Evolutionary conservation across 2,329 filamentous ascomycete species (phyloP), one percentile per base, ranked within the genome.

Genomic region (Didymella lethalis): DNA sequence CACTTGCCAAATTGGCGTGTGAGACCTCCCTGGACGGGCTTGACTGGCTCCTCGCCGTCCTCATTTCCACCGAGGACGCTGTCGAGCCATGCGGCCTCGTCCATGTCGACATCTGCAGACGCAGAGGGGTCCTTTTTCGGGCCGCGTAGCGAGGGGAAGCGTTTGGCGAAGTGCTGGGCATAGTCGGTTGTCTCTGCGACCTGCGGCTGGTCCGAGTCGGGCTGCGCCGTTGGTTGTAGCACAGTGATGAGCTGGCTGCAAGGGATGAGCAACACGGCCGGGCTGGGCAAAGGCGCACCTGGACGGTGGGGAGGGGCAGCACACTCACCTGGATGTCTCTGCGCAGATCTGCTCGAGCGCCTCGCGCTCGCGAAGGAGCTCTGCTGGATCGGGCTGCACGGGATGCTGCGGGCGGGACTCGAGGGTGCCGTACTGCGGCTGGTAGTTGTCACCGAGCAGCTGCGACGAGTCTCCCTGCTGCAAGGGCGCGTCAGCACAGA

Each of bases 201-300:
- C 34, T 49, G 56, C 41, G 51, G 56, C 7, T 54, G 56, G 41
- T 47, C 50, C 26, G 56, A 29, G 16, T 78, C 72, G 41, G 76
- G 70, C 65, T 78, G 73, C 48, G 75, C 73, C 50, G 70, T 69
- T 59, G 81, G 78, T 64, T 82, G 80, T 50, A 79, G 76, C 63
- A 82, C 80, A 67, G 82, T 79, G 66, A 83, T 83, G 71, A 83
- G 74, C 64, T 82, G 81, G 69, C 81, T 83, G 57, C 64, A 73
- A 70, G 68, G 68, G 71, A 71, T 71, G 62, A 67, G 63, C 47
- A 53, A 49, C 32, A 44, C 52, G 57, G 25, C 3, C 23, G 6
- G 16, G 4, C 7, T 45, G 31, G 47, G 38, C 23, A 16, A 48
- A 46, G 54, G 45, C 38, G 55, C 54, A 50, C 20, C 40, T 51